These are phyloP conservation scores for Aspergillus japonicus DNA, from an alignment of 2,329 filamentous ascomycete species.

Conservation along the genomic window DNA sequence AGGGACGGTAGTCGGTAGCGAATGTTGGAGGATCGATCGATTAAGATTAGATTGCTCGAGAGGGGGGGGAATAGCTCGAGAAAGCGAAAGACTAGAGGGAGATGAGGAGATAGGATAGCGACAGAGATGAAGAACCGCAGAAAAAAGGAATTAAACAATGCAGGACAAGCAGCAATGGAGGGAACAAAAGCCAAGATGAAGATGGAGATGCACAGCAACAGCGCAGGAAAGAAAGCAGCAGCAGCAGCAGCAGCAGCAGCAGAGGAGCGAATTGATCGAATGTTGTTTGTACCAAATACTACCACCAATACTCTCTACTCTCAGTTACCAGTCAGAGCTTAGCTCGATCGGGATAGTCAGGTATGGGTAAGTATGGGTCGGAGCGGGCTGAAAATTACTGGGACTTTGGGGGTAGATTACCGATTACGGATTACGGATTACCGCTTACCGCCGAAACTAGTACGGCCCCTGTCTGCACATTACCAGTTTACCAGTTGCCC, in stretches of 20 bases:
- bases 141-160: background rate
- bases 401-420: background rate
- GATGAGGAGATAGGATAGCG: background rate
- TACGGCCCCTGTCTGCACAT: background rate
- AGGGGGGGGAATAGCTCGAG: slow-evolving; percentile 4
- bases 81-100: slow-evolving; percentile 6
- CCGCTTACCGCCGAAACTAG: background rate
- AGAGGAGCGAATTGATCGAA: slow-evolving; percentile 9
- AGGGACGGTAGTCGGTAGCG: slow-evolving; percentile 13
- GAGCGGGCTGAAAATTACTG: slow-evolving; percentile 16
- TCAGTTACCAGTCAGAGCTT: slow-evolving; percentile 1
- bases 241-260: slow-evolving; percentile 1
- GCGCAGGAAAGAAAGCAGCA: slow-evolving; percentile 9
- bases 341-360: slow-evolving; percentile 9
- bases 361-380: background rate
- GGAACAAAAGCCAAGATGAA: slow-evolving; percentile 11
- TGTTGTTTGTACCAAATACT: background rate
- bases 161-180: slow-evolving; percentile 6
- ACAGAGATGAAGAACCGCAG: background rate
- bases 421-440: background rate
- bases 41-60: slow-evolving; percentile 16
- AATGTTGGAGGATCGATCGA: slow-evolving; percentile 8
- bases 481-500: too few relatives aligned
- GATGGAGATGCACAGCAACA: slow-evolving; percentile 1
- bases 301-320: too few relatives aligned